Percentiles rank a stretch among this genome's conserved stretches.
Evolutionary conservation across 1,139 yeast genomes (phyloP).

Genomic region (Wickerhamomyces sp.): DNA sequence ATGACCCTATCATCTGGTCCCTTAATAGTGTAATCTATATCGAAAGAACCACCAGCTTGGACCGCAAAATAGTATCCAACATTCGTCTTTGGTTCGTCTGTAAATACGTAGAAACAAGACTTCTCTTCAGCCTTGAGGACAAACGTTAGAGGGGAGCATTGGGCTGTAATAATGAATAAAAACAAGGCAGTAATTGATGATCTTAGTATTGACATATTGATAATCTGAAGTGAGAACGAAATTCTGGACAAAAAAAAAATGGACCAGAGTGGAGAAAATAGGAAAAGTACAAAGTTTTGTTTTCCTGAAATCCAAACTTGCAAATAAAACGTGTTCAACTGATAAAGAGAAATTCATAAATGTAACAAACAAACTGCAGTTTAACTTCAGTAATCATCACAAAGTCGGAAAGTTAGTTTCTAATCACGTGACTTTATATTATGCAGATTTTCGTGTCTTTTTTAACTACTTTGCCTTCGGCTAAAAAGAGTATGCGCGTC

Average conservation of each 20-base stretch:
- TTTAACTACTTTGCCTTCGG: background rate
- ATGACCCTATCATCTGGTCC: conserved; percentile 55
- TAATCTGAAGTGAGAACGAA: too few species aligned
- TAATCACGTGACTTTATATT: too few species aligned
- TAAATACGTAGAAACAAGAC: conserved; percentile 75
- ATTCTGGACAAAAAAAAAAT: too few species aligned
- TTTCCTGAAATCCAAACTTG: too few species aligned
- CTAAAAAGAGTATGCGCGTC: background rate
- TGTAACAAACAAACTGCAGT: too few species aligned
- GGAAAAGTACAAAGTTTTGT: too few species aligned
- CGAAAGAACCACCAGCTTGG: conserved; percentile 77
- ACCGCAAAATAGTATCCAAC: conserved; percentile 88
- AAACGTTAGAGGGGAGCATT: conserved; percentile 61
- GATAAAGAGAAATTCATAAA: too few species aligned
- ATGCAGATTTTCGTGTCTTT: too few species aligned
- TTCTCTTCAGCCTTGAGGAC: conserved; percentile 73
- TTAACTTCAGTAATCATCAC: too few species aligned
- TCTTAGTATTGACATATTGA: background rate
- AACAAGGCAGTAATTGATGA: background rate
- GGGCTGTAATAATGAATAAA: conserved; percentile 3
- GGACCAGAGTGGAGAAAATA: too few species aligned
- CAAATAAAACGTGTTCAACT: too few species aligned
- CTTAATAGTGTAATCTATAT: conserved; percentile 71
- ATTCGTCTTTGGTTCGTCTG: conserved; percentile 57
- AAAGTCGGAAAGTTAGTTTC: too few species aligned